phyloP scores from a whole-genome alignment of 1,284 basidiomycete species.

The Microbotryum scabiosae region DNA sequence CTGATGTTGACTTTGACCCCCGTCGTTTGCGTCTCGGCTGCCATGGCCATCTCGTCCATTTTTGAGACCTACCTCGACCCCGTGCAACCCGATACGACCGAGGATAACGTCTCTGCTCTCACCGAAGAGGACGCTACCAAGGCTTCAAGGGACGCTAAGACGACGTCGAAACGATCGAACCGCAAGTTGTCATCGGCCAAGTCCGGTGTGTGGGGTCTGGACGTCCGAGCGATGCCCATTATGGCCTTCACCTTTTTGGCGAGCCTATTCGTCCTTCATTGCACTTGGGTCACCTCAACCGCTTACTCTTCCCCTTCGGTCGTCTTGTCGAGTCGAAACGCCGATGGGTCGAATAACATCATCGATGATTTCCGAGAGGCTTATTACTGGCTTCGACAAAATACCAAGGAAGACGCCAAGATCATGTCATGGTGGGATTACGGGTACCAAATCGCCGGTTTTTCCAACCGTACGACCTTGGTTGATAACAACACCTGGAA shows the following conservation, averaged over 20 bases:
- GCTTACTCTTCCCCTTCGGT: constrained; percentile 98
- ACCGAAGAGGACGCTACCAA: constrained; percentile 44
- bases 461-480: constrained; percentile 93
- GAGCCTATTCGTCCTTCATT: constrained; percentile 80
- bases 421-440: constrained; percentile 99
- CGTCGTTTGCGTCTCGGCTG: constrained; percentile 81
- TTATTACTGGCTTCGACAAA: constrained; percentile 98
- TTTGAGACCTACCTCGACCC: constrained; percentile 81
- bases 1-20: constrained; percentile 88
- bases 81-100: constrained; percentile 37
- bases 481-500: constrained; percentile 99
- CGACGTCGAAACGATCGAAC: constrained; percentile 36
- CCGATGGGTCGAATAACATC: constrained; percentile 83
- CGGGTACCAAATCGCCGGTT: constrained; percentile 97
- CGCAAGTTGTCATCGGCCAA: constrained; percentile 36
- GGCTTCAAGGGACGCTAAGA: constrained; percentile 37
- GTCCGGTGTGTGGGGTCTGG: constrained; percentile 73
- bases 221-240: constrained; percentile 70
- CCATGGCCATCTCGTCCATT: constrained; percentile 80
- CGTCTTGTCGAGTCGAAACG: constrained; percentile 71
- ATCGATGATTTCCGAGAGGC: constrained; percentile 99
- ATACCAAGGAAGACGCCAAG: constrained; percentile 83
- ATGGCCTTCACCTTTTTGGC: constrained; percentile 71
- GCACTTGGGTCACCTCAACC: constrained; percentile 89
- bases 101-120: constrained; percentile 37